Base-by-base conservation (phyloP, 2,329 filamentous ascomycete species). In the Xylariaceae sp. region DNA sequence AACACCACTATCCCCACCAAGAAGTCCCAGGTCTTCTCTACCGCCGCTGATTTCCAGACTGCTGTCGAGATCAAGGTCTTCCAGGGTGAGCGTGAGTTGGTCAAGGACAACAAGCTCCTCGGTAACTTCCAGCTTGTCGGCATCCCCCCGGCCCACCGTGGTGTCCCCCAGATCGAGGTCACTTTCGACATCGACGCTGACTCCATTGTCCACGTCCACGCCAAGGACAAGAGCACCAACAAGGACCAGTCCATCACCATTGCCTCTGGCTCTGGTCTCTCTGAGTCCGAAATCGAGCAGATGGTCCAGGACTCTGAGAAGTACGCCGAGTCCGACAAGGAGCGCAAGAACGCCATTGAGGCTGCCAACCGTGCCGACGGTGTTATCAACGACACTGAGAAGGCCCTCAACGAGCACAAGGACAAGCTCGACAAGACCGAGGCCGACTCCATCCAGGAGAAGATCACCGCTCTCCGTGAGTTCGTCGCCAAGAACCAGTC, bases 201-300 rank as follows among this genome's bases (percentile, higher is more conserved):
- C 78, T 96, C 92, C 15, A 97, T 97, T 70, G 92, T 97, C 70
- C 92, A 97, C 82, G 93, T 97, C 65, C 89, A 94, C 77, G 93
- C 93, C 77, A 96, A 96, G 85, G 93, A 97, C 82, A 97, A 97
- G 88, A 93, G 92, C 70, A 97, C 92, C 80, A 90, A 91, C 87
- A 97, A 97, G 88, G 93, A 97, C 75, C 93, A 99, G 84, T 97
- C 92, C 64, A 97, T 99, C 80, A 97, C 93, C 75, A 96, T 99
- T 76, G 92, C 93, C 58, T 97, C 92, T 61, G 94, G 93, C 76
- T 97, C 93, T 66, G 93, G 94, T 86, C 89, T 97, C 60, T 96
- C 91, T 52, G 92, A 99, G 64, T 77, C 83, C 58, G 93, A 99
- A 83, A 99, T 99, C 67, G 85, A 97, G 82, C 88, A 86, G 80